Percentiles rank a stretch among this genome's conserved stretches.
These are phyloP conservation scores for Debaryomyces singareniensis DNA, from an alignment of 1,139 yeast genomes.

Conservation along the genomic window DNA sequence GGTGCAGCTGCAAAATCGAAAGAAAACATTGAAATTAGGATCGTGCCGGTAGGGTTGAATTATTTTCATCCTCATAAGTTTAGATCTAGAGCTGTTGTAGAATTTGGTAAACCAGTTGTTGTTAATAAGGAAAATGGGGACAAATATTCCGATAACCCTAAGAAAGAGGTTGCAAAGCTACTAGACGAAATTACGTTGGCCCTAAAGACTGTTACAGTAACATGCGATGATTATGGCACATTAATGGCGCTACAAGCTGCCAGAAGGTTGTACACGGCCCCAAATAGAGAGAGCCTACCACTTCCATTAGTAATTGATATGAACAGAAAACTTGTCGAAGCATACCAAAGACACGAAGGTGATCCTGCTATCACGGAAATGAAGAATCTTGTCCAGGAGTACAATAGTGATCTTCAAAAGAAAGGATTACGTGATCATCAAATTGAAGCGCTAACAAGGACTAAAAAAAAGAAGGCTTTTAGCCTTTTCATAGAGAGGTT, in stretches of 20 bases:
- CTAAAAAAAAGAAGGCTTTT: constrained; percentile 21
- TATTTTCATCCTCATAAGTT: constrained; percentile 43
- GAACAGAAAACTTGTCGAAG: constrained; percentile 37
- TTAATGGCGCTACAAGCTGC: constrained; percentile 30
- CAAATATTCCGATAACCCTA: constrained; percentile 14
- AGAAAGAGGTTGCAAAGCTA: constrained; percentile 13
- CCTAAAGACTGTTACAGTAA: constrained; percentile 26
- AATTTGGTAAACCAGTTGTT: constrained; percentile 39
- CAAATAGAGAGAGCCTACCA: constrained; percentile 28
- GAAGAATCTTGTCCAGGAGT: constrained; percentile 27
- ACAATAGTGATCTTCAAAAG: constrained; percentile 26
- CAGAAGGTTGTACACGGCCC: constrained; percentile 34
- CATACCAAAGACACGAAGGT: constrained; percentile 31
- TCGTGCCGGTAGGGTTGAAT: constrained; percentile 43
- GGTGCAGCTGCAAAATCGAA: constrained; percentile 34
- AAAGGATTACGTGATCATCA: constrained; percentile 41
- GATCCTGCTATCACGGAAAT: constrained; percentile 29
- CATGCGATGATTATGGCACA: constrained; percentile 28
- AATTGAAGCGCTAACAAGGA: constrained; percentile 27
- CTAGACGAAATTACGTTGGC: constrained; percentile 21
- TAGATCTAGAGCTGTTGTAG: constrained; percentile 42
- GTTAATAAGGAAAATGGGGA: constrained; percentile 25
- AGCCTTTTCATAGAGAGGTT: constrained; percentile 23
- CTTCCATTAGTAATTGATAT: constrained; percentile 41
- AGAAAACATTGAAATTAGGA: constrained; percentile 24